phyloP scores from a whole-genome alignment of 306 rosid genomes.

The Cicer judaicum region DNA sequence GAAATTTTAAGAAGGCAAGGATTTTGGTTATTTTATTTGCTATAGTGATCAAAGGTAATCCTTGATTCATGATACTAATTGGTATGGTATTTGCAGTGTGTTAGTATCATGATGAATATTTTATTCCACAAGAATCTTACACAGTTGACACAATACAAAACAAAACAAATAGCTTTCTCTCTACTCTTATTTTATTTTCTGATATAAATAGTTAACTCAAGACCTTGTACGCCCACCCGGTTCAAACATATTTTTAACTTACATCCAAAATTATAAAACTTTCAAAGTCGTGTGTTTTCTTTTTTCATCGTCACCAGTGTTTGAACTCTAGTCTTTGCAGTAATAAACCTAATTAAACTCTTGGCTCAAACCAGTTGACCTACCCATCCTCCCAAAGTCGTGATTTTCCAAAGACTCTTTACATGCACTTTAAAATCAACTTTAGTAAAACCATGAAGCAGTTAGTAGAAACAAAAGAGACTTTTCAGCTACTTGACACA shows the following conservation, averaged over 20 bases:
- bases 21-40: constrained; percentile 6
- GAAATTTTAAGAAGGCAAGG: constrained; percentile 30
- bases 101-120: not conserved
- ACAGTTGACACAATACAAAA: not conserved
- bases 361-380: too few species aligned
- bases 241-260: not conserved
- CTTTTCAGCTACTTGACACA: not conserved
- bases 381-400: not conserved
- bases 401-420: not conserved
- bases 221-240: constrained; percentile 26
- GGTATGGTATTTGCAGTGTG: constrained; percentile 12
- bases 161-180: constrained; percentile 1
- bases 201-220: constrained; percentile 16
- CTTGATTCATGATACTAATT: constrained; percentile 28
- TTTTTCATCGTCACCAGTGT: too few species aligned
- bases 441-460: constrained; percentile 35
- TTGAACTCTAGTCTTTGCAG: too few species aligned
- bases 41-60: constrained; percentile 2
- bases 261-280: constrained; percentile 14
- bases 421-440: constrained; percentile 6
- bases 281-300: not conserved
- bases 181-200: constrained; percentile 11
- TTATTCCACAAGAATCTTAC: not conserved
- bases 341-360: too few species aligned
- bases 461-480: not conserved